Evolutionary conservation across 73 alveolate species (phyloP).

Genomic region (Paraurostyla sp.): DNA sequence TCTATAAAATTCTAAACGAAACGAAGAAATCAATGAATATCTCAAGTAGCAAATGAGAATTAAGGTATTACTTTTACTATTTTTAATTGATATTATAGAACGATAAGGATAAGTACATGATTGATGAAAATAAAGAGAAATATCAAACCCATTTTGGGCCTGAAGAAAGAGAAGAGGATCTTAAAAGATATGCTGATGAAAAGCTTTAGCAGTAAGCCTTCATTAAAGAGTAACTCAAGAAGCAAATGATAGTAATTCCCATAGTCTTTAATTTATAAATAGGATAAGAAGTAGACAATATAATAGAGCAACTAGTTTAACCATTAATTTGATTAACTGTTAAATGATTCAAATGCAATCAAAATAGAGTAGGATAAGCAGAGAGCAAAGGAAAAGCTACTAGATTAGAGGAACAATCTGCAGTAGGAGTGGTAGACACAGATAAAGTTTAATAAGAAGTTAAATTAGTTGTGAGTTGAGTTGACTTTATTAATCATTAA

Average conservation of each 20-base stretch:
- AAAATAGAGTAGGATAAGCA: neutral
- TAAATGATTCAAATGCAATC: neutral
- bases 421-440: constrained; percentile 7
- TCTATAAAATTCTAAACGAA: neutral
- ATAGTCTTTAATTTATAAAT: neutral
- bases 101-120: neutral
- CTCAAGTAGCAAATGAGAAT: neutral
- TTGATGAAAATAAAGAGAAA: neutral
- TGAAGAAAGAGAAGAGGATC: constrained; percentile 23
- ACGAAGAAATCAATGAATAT: neutral
- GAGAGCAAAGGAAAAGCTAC: neutral
- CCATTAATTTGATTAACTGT: neutral
- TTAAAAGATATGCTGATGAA: neutral
- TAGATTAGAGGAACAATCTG: neutral
- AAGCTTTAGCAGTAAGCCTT: neutral
- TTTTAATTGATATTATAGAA: neutral
- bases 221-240: neutral
- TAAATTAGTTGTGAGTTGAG: neutral
- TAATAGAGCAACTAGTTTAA: neutral
- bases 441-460: neutral
- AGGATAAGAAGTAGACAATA: neutral
- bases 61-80: neutral
- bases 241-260: neutral
- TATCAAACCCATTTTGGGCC: constrained; percentile 38
- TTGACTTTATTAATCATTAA: no score